These are phyloP conservation scores for Clarireedia hainanense DNA, from an alignment of 2,329 filamentous ascomycete genomes.

Conservation along the genomic window DNA sequence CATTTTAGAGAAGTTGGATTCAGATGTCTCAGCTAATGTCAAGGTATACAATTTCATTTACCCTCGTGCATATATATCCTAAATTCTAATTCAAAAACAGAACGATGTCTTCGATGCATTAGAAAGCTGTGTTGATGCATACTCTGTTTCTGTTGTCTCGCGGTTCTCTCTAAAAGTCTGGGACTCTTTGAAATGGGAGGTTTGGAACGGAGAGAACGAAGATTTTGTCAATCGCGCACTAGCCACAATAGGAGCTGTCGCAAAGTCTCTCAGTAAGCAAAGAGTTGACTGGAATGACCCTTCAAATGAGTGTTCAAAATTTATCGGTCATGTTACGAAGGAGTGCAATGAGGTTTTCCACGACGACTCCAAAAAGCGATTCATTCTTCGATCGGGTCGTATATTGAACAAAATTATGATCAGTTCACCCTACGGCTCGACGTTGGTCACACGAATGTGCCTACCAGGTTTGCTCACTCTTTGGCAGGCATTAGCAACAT, in stretches of 20 bases:
- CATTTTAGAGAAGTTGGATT: constrained; percentile 22
- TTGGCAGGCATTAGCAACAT: constrained; percentile 1
- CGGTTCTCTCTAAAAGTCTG: constrained; percentile 25
- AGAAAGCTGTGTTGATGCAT: constrained; percentile 14
- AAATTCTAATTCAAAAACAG: constrained; percentile 10
- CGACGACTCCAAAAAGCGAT: constrained; percentile 8
- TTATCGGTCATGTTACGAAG: constrained; percentile 8
- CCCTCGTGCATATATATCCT: background rate
- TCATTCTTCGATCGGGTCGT: constrained; percentile 6
- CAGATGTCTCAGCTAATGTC: constrained; percentile 21
- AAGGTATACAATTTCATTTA: constrained; percentile 20
- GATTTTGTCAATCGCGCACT: constrained; percentile 24
- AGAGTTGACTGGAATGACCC: constrained; percentile 5
- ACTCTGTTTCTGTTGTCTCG: constrained; percentile 13
- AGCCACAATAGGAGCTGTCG: constrained; percentile 18
- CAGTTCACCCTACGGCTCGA: constrained; percentile 4
- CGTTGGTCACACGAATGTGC: background rate
- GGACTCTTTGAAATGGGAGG: constrained; percentile 28
- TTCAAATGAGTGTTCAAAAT: constrained; percentile 6
- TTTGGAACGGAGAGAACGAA: constrained; percentile 28
- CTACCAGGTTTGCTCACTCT: constrained; percentile 1
- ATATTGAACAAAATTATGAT: constrained; percentile 6
- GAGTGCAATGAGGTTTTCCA: constrained; percentile 7
- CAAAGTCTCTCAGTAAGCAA: constrained; percentile 4
- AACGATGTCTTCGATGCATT: constrained; percentile 21